Base-by-base conservation (phyloP, 2,329 filamentous ascomycete species). In the Talaromyces sp. region DNA sequence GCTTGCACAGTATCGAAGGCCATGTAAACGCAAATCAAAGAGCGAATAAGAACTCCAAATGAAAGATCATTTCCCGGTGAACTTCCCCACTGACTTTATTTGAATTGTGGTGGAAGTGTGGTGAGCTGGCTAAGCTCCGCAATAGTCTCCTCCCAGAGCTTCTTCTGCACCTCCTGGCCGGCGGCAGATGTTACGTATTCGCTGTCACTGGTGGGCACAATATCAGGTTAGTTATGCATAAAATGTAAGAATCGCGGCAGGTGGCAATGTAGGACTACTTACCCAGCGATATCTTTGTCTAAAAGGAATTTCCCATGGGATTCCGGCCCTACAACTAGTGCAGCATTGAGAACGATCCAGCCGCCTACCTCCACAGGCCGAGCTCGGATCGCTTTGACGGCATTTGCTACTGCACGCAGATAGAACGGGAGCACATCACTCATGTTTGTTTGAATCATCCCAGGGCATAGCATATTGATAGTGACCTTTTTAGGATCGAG, bases 401-500 rank as follows among this genome's bases (percentile, higher is more conserved):
- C 25, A 45, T 66, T 66, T 36, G 68, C n/a, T 8, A 70, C 3
- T 40, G 67, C 19, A 5, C 68, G 66, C 17, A 71, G 5, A 47
- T 68, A 56, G 3, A 72, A n/a, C 3, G 70, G 70, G 19, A 70
- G 60, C 40, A 68, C 58, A 43, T 68, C 64, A 25, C 67, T 69
- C 56, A 73, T 67, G 25, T 49, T 51, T 0, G 71, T 73, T n/a
- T 67, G 63, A 5, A 74, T 64, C 61, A 73, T 64, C 0, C 70
- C 73, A 0, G 73, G 72, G 63, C 71, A 74, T 27, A 72, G 53
- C 64, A 72, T 72, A 58, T 75, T 75, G 45, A 74, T 27, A 40
- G 73, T 59, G 10, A 74, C 62, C 34, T 71, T 68, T 10, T 63
- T 58, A 1, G 56, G 11, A 56, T 71, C 67, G 19, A 75, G 13